Evolutionary conservation across 2,329 filamentous ascomycete genomes (phyloP).

Genomic region (Aspergillus ochraceus): DNA sequence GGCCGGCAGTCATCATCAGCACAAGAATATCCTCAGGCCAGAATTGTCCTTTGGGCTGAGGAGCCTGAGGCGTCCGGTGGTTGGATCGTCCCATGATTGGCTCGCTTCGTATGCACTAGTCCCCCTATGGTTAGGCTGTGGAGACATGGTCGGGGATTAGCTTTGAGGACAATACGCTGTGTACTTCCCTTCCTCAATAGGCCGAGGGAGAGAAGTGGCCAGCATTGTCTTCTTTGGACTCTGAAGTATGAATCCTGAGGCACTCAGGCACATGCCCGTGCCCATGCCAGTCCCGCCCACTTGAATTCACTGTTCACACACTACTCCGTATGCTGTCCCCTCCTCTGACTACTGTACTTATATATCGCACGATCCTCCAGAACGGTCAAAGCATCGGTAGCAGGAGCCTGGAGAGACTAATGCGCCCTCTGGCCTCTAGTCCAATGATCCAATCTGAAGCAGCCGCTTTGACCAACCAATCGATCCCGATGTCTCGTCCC

Average conservation of each 20-base stretch:
- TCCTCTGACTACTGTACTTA: background rate
- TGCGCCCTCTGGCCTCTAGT: background rate
- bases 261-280: background rate
- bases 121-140: background rate
- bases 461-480: constrained; percentile 19
- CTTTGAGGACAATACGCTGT: background rate
- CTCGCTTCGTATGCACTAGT: constrained; percentile 10
- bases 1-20: background rate
- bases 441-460: constrained; percentile 10
- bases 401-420: background rate
- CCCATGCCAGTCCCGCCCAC: no score
- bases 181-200: background rate
- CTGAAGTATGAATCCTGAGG: background rate
- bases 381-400: background rate
- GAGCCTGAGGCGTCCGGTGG: constrained; percentile 7
- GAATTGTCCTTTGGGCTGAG: constrained; percentile 7
- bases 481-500: constrained; percentile 7
- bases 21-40: background rate
- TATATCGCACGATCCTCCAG: background rate
- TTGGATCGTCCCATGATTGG: constrained; percentile 13
- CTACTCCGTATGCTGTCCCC: no score
- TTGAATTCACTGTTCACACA: no score
- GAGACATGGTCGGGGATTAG: background rate
- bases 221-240: no score
- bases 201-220: no score